Evolutionary conservation across 192 early-diverging fungal genomes (phyloP).

Genomic region (Blastocladiella britannica): DNA sequence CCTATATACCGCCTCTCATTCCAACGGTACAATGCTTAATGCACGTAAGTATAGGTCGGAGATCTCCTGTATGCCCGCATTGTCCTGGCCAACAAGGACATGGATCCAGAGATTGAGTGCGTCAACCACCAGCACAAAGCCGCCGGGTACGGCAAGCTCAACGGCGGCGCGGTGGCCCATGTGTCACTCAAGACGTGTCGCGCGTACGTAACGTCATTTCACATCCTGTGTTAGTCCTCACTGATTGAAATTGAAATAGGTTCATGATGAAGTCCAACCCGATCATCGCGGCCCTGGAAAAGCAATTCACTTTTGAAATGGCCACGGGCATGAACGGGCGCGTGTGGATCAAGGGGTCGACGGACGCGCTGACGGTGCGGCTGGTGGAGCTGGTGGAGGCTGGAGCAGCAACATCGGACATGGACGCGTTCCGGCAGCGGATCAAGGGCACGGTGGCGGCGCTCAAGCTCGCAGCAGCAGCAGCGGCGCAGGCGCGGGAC

Average conservation of each 20-base stretch:
- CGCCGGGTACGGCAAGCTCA: conserved; percentile 79
- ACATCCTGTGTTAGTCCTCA: background rate
- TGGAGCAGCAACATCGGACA: too few relatives aligned
- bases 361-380: conserved; percentile 34
- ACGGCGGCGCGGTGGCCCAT: conserved; percentile 52
- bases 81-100: conserved; percentile 71
- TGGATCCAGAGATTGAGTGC: conserved; percentile 95
- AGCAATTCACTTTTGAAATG: conserved; percentile 58
- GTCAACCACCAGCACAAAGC: conserved; percentile 60
- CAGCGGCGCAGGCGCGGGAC: too few relatives aligned
- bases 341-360: conserved; percentile 68
- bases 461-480: too few relatives aligned
- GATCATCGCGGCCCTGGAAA: conserved; percentile 27
- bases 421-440: too few relatives aligned
- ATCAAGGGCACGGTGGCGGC: too few relatives aligned
- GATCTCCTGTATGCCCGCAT: conserved; percentile 67
- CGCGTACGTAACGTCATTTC: conserved; percentile 29
- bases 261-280: background rate
- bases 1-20: background rate
- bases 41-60: conserved; percentile 22
- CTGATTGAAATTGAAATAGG: background rate
- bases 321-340: conserved; percentile 87
- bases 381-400: conserved; percentile 47
- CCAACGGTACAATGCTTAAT: background rate
- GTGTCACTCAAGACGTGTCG: conserved; percentile 67